Evolutionary conservation across 2,329 filamentous ascomycete species (phyloP).

Genomic region (Nothophoma quercina): DNA sequence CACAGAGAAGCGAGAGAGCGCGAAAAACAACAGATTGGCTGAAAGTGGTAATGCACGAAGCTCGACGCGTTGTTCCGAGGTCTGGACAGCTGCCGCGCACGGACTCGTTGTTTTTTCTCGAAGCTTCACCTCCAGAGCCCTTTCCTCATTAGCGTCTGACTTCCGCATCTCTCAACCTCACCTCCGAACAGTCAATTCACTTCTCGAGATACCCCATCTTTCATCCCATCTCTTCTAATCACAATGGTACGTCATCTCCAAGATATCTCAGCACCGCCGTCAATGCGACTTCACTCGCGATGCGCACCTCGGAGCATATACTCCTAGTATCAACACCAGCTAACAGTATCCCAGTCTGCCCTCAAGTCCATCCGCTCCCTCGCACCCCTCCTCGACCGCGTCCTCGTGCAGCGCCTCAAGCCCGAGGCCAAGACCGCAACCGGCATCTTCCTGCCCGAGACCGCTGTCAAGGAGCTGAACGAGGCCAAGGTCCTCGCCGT

Average conservation of each 20-base stretch:
- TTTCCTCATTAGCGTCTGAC: constrained; percentile 16
- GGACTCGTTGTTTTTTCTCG: constrained; percentile 20
- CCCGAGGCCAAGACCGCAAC: constrained; percentile 94
- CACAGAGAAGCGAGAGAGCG: background rate
- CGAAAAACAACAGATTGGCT: background rate
- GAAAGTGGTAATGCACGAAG: constrained; percentile 4
- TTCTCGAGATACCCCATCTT: constrained; percentile 26
- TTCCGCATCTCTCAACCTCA: constrained; percentile 19
- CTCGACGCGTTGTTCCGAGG: constrained; percentile 28
- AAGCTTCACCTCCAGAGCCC: constrained; percentile 28
- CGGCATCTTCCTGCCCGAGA: constrained; percentile 98
- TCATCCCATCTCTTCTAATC: constrained; percentile 17
- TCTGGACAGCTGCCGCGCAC: constrained; percentile 20
- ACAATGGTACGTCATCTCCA: constrained; percentile 28
- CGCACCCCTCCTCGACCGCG: constrained; percentile 94
- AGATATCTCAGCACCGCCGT: background rate
- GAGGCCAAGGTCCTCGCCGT: constrained; percentile 96
- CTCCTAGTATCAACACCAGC: constrained; percentile 1
- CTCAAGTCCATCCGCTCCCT: constrained; percentile 96
- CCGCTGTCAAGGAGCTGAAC: constrained; percentile 96
- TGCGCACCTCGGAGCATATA: too few species aligned
- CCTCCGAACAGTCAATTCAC: constrained; percentile 14
- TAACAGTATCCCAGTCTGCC: constrained; percentile 55
- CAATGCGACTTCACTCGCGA: background rate
- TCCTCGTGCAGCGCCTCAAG: constrained; percentile 97